These are phyloP conservation scores for Solanum piurae DNA, from an alignment of 257 asterid genomes.

Conservation along the genomic window DNA sequence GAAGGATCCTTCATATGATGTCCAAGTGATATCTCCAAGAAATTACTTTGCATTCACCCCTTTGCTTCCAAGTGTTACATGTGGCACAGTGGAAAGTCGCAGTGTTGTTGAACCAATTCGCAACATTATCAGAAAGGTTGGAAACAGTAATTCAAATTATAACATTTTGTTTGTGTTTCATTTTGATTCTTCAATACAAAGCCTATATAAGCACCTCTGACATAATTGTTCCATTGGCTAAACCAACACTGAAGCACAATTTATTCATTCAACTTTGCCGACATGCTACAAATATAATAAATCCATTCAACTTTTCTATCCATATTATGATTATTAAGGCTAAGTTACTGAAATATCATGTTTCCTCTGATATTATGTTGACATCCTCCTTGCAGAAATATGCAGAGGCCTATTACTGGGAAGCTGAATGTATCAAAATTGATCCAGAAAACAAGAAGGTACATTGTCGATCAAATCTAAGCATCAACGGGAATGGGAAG, in stretches of 20 bases:
- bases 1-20: conserved; percentile 63
- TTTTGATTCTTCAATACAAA: background rate
- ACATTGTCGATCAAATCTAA: conserved; percentile 55
- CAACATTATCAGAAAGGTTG: conserved; percentile 77
- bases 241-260: background rate
- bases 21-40: conserved; percentile 93
- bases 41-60: conserved; percentile 96
- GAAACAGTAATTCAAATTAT: background rate
- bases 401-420: conserved; percentile 48
- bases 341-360: background rate
- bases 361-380: background rate
- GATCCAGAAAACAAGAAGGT: conserved; percentile 76
- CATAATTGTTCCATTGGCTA: background rate
- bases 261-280: background rate
- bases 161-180: background rate
- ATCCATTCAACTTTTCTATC: background rate
- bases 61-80: conserved; percentile 87
- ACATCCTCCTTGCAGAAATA: conserved; percentile 44
- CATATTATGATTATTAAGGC: background rate
- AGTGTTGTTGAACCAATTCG: conserved; percentile 95
- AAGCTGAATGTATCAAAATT: conserved; percentile 82
- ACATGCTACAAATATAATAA: background rate
- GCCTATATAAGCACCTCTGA: background rate
- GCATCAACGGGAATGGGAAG: conserved; percentile 31
- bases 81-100: conserved; percentile 93